Percentiles rank a stretch among this genome's conserved stretches.
Evolutionary conservation across 805 yeast genomes (phyloP).

Genomic region (Hanseniaspora hatyaiensis): DNA sequence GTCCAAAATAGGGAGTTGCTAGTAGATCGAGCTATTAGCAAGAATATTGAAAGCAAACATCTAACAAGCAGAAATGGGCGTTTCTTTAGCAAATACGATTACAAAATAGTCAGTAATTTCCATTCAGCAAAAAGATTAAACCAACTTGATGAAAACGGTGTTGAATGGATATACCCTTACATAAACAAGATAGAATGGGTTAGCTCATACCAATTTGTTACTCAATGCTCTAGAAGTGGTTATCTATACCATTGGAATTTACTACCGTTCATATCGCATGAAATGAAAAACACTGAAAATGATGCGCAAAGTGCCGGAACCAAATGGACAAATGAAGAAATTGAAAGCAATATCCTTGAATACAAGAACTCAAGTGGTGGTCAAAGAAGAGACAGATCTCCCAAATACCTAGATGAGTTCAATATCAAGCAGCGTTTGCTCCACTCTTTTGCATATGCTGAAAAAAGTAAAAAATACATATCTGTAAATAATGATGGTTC

Average conservation of each 20-base stretch:
- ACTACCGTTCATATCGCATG: conserved; percentile 1
- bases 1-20: conserved; percentile 13
- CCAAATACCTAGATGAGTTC: conserved; percentile 8
- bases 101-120: conserved; percentile 8
- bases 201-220: neutral
- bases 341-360: neutral
- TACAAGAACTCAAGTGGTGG: conserved; percentile 14
- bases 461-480: neutral
- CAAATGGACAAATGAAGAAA: neutral
- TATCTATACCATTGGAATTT: conserved; percentile 13
- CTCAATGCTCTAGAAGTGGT: conserved; percentile 13
- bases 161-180: conserved; percentile 14
- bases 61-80: neutral
- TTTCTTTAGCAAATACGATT: conserved; percentile 3
- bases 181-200: conserved; percentile 4
- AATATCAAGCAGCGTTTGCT: neutral
- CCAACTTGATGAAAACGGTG: conserved; percentile 13
- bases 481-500: conserved; percentile 3
- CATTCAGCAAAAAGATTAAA: conserved; percentile 5
- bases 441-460: neutral
- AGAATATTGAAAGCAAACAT: neutral
- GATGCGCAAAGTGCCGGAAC: neutral
- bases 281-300: neutral
- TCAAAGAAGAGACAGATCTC: conserved; percentile 13
- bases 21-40: neutral